Base-by-base conservation (phyloP, 1,284 basidiomycete species). In the Vanrija humicola region DNA sequence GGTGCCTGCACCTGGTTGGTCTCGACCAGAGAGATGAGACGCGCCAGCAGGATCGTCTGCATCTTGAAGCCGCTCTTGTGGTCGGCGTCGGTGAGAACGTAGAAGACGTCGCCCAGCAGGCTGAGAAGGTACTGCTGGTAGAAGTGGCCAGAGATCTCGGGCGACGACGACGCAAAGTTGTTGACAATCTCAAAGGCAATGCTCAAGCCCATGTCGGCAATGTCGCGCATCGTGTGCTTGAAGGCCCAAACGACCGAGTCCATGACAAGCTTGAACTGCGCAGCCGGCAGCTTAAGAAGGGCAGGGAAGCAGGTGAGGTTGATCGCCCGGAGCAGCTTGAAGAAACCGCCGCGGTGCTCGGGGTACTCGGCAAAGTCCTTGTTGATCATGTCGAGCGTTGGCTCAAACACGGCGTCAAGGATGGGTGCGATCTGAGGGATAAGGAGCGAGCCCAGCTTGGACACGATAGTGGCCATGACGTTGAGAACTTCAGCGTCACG, bases 181-280 rank as follows among this genome's bases (percentile, higher is more conserved):
- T 96, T 92, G 72, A 98, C 84, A 48, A 98, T 86, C 78, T 98
- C 95, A 66, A 94, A 79, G 63, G 89, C 92, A 74, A 98, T 94
- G 73, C 88, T 91, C 61, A 97, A 75, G 51, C 95, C 95, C 38
- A 87, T 90, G 74, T 99, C 96, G 25, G 94, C 91, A 66, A 99
- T 98, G 77, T 98, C 96, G 53, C 96, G 86, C 91, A 97, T 96
- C 16, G 93, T 97, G 79, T 99, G 96, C 79, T 98, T 99, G 82
- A 98, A 96, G 14, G 93, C 95, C 96, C 96, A 99, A 52, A 97
- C 89, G 63, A 98, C 89, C 64, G 92, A 94, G 77, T 98, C 96
- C 85, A 98, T 97, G 76, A 96, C 89, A 59, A 98, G 79, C 80
- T 97, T 98, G 83, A 98, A 98, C 78, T 96, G 90, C 49, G 83